Conservation (phyloP, 2,329 filamentous ascomycete species). For the Xylaria hypoxylon region DNA sequence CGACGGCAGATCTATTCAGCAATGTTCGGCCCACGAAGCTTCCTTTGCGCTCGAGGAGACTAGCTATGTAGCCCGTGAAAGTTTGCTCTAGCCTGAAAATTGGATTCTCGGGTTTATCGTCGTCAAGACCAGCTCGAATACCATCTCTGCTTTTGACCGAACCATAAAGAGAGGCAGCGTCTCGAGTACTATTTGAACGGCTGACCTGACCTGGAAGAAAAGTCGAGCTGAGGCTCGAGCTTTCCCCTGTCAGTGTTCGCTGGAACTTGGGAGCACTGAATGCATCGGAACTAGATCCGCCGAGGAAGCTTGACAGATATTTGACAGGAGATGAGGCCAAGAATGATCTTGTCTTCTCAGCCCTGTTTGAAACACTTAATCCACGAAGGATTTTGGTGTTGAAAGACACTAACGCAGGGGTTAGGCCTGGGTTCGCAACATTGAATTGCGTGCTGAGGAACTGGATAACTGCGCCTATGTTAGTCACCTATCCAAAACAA, state of each 20-base stretch:
- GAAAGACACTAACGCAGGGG: conserved; percentile 77
- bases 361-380: conserved; percentile 71
- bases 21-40: conserved; percentile 84
- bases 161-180: conserved; percentile 63
- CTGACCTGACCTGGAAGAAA: conserved; percentile 58
- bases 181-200: conserved; percentile 61
- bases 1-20: conserved; percentile 74
- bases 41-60: conserved; percentile 85
- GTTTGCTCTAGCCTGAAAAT: conserved; percentile 84
- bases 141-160: conserved; percentile 63
- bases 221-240: conserved; percentile 51
- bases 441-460: conserved; percentile 78
- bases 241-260: conserved; percentile 53
- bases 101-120: conserved; percentile 70
- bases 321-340: conserved; percentile 90
- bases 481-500: conserved; percentile 42
- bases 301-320: conserved; percentile 84
- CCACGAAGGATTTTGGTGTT: conserved; percentile 82
- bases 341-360: conserved; percentile 75
- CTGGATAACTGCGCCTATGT: conserved; percentile 70
- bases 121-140: conserved; percentile 59
- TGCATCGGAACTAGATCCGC: conserved; percentile 63
- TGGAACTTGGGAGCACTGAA: conserved; percentile 56
- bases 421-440: conserved; percentile 71
- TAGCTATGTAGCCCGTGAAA: conserved; percentile 83